A percentile compares a stretch with the other conserved stretches of the same genome.
Evolutionary conservation across 2,329 filamentous ascomycete genomes (phyloP).

Genomic region (Hansfordia pulvinata): DNA sequence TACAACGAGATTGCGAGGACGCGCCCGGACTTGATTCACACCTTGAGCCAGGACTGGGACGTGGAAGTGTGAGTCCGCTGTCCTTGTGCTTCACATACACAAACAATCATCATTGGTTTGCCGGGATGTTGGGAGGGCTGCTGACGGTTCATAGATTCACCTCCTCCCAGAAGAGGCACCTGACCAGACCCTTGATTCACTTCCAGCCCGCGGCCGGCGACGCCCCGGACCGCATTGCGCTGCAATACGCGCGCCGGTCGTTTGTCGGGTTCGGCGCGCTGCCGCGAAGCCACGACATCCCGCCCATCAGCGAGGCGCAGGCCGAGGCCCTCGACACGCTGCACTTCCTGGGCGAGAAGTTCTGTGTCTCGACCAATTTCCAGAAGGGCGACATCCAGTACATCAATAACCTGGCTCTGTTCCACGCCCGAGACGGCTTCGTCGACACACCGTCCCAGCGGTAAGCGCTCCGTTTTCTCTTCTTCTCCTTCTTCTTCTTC

Average conservation of each 20-base stretch:
- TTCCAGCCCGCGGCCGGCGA: conserved; percentile 32
- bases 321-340: conserved; percentile 37
- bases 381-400: conserved; percentile 39
- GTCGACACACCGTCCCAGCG: conserved; percentile 25
- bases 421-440: conserved; percentile 38
- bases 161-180: conserved; percentile 29
- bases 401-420: conserved; percentile 38
- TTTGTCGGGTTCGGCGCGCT: conserved; percentile 44
- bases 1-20: conserved; percentile 49
- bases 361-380: conserved; percentile 29
- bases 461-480: conserved; percentile 23
- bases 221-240: conserved; percentile 36
- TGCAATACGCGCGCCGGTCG: conserved; percentile 45
- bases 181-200: conserved; percentile 37
- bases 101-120: no score
- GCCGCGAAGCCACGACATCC: conserved; percentile 37
- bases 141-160: conserved; percentile 35
- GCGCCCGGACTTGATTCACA: conserved; percentile 44
- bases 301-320: conserved; percentile 39
- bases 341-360: conserved; percentile 32
- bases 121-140: no score
- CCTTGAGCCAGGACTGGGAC: conserved; percentile 37
- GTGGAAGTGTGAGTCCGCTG: conserved; percentile 24
- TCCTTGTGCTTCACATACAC: conserved; percentile 32
- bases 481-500: neutral